These are phyloP conservation scores for Avena eriantha DNA, from an alignment of 176 grass and related monocot species.

Conservation along the genomic window DNA sequence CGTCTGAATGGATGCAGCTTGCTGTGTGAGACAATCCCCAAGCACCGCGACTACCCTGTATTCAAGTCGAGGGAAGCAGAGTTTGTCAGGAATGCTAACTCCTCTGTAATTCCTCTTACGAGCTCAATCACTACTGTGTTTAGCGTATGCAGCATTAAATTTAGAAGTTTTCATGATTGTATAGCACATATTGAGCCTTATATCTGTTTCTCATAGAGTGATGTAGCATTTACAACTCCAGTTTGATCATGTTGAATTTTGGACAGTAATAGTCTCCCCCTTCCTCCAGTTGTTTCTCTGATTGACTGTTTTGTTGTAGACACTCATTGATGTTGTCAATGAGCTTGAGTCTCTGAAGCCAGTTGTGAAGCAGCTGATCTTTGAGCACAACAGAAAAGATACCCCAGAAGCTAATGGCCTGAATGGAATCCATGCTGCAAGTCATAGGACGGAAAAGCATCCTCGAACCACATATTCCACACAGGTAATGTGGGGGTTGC, in stretches of 20 bases:
- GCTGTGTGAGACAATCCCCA: constrained; percentile 93
- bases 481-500: constrained; percentile 57
- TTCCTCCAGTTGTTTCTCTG: background rate
- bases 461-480: constrained; percentile 49
- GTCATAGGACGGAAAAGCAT: constrained; percentile 46
- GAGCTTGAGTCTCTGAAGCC: constrained; percentile 97
- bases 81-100: constrained; percentile 55
- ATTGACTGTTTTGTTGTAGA: constrained; percentile 58
- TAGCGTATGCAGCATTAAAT: constrained; percentile 27
- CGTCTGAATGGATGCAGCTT: constrained; percentile 60
- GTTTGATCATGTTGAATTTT: constrained; percentile 22
- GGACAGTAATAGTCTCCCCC: background rate
- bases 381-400: constrained; percentile 63
- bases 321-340: constrained; percentile 80
- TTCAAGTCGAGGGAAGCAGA: constrained; percentile 63
- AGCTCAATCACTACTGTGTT: constrained; percentile 13
- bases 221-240: constrained; percentile 7
- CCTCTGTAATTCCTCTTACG: constrained; percentile 47
- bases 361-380: constrained; percentile 67
- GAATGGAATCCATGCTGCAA: constrained; percentile 49
- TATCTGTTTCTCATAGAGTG: constrained; percentile 18
- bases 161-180: constrained; percentile 7
- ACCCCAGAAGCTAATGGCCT: constrained; percentile 48
- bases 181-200: constrained; percentile 22
- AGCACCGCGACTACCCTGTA: constrained; percentile 72